Conservation (phyloP, 2,329 filamentous ascomycete genomes). For the Lasiodiplodia theobromae region DNA sequence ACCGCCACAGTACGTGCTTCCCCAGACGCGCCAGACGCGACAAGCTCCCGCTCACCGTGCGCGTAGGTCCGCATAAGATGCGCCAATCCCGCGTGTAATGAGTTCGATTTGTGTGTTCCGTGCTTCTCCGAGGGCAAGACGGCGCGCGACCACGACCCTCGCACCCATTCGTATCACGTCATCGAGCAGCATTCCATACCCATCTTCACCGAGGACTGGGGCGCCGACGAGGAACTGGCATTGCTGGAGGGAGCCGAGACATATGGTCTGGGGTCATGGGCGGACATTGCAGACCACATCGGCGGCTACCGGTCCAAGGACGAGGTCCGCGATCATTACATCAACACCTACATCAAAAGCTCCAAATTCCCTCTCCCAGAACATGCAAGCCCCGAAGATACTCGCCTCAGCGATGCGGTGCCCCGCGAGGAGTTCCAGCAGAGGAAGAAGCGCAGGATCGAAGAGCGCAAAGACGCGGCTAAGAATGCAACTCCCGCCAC, state of each 20-base stretch:
- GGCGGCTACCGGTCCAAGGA: slow-evolving; percentile 94
- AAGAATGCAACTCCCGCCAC: slow-evolving; percentile 84
- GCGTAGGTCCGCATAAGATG: slow-evolving; percentile 92
- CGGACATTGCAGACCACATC: slow-evolving; percentile 97
- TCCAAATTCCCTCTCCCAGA: slow-evolving; percentile 85
- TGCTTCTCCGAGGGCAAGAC: slow-evolving; percentile 87
- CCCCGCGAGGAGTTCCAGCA: slow-evolving; percentile 92
- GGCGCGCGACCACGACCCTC: slow-evolving; percentile 84
- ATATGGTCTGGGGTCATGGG: slow-evolving; percentile 96
- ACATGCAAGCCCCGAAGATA: slow-evolving; percentile 83
- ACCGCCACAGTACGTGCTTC: slow-evolving; percentile 81
- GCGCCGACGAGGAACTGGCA: slow-evolving; percentile 94
- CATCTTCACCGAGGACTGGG: slow-evolving; percentile 94
- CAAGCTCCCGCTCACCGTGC: slow-evolving; percentile 18
- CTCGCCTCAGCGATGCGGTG: slow-evolving; percentile 76
- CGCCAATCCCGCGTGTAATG: slow-evolving; percentile 80
- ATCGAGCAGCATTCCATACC: slow-evolving; percentile 99
- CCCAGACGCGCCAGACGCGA: slow-evolving; percentile 11
- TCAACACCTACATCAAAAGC: slow-evolving; percentile 85
- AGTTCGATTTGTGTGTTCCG: slow-evolving; percentile 96
- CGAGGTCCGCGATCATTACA: slow-evolving; percentile 94
- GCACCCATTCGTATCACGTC: slow-evolving; percentile 86
- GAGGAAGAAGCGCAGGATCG: slow-evolving; percentile 90
- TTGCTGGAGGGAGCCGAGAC: slow-evolving; percentile 93
- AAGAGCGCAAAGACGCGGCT: slow-evolving; percentile 85